A percentile compares a stretch with the other conserved stretches of the same genome.
These are phyloP conservation scores for Moricandia moricandioides DNA, from an alignment of 345 rosid species.

Conservation along the genomic window DNA sequence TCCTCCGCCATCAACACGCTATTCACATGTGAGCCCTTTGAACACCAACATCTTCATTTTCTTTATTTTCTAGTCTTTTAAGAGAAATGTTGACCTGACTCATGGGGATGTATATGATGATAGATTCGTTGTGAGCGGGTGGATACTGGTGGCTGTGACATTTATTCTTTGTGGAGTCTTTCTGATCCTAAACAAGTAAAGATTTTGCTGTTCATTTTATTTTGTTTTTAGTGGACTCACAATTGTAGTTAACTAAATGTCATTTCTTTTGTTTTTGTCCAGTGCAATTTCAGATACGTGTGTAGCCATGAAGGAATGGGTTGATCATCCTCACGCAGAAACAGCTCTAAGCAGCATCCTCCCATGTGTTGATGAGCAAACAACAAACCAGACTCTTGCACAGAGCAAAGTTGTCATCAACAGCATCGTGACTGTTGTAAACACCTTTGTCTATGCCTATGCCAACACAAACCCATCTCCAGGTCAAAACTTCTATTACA, in stretches of 20 bases:
- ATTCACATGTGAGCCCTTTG: conserved; percentile 63
- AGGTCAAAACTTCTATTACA: conserved; percentile 51
- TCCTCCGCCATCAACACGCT: conserved; percentile 70
- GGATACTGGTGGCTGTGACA: conserved; percentile 84
- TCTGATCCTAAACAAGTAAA: conserved; percentile 76
- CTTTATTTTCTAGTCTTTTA: background rate
- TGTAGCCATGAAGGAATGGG: conserved; percentile 94
- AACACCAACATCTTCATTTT: conserved; percentile 7
- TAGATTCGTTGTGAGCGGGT: conserved; percentile 85
- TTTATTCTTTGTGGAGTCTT: conserved; percentile 86
- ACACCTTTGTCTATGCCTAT: conserved; percentile 67
- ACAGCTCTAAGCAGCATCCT: conserved; percentile 90
- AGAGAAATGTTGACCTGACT: conserved; percentile 2
- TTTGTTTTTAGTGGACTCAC: background rate
- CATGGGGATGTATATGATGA: conserved; percentile 18
- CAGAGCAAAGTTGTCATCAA: conserved; percentile 92
- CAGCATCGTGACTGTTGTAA: conserved; percentile 73
- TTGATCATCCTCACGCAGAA: conserved; percentile 78
- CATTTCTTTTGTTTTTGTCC: conserved; percentile 14
- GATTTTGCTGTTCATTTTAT: conserved; percentile 18
- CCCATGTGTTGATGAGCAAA: conserved; percentile 87
- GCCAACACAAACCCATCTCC: conserved; percentile 76
- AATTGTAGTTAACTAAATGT: background rate
- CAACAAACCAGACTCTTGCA: conserved; percentile 79
- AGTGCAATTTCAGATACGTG: conserved; percentile 89